phyloP scores from a whole-genome alignment of 1,284 basidiomycete species.

The Puccinia novopanici region DNA sequence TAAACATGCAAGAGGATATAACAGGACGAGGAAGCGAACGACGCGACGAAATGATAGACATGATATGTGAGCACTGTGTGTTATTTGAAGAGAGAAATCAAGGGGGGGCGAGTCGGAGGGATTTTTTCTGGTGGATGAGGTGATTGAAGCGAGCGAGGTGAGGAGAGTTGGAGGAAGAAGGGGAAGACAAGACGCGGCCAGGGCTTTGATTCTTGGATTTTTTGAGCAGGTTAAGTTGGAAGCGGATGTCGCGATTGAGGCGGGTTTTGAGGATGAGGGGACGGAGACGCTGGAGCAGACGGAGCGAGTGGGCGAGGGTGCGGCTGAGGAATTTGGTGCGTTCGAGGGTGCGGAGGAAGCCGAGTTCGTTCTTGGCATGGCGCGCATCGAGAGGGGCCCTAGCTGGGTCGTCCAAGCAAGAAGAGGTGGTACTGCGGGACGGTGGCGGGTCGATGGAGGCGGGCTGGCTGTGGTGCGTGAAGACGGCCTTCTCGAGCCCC shows the following conservation, averaged over 20 bases:
- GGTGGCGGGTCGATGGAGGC: neutral
- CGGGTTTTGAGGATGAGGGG: conserved; percentile 11
- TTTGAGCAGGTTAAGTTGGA: conserved; percentile 20
- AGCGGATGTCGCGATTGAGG: conserved; percentile 25
- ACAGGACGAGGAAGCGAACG: neutral
- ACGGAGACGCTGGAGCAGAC: conserved; percentile 4
- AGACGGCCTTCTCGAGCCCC: conserved; percentile 11
- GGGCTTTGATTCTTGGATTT: neutral
- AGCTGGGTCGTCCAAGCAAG: no score
- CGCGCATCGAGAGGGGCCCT: no score
- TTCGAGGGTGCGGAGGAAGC: conserved; percentile 13
- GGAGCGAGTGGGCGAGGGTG: conserved; percentile 9
- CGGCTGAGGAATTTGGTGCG: conserved; percentile 28
- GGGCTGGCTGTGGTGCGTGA: conserved; percentile 10
- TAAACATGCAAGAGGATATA: no score
- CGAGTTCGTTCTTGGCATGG: conserved; percentile 4
- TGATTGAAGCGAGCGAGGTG: neutral
- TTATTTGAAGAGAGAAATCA: neutral
- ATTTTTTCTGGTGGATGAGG: neutral
- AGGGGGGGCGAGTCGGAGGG: neutral
- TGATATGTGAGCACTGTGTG: neutral
- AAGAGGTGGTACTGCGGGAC: neutral
- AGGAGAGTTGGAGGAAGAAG: neutral
- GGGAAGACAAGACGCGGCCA: neutral
- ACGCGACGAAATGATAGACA: neutral